These are phyloP conservation scores for Lactarius vividus DNA, from an alignment of 768 basidiomycete species.

Conservation along the genomic window DNA sequence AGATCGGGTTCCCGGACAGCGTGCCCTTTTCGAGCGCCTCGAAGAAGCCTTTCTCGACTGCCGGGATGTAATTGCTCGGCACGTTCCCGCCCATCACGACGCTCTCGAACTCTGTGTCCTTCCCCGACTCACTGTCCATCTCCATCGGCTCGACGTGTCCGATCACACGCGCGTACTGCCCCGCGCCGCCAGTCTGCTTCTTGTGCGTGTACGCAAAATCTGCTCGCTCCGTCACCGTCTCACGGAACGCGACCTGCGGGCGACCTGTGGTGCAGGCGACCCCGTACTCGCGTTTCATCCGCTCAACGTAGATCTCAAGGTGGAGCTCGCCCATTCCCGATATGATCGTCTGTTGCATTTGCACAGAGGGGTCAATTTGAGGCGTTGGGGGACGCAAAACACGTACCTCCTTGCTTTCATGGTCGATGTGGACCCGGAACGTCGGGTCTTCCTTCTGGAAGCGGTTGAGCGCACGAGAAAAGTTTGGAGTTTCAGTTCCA, in stretches of 20 bases:
- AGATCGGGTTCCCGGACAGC: conserved; percentile 83
- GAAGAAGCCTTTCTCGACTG: conserved; percentile 95
- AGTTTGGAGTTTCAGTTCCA: conserved; percentile 92
- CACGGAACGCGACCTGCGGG: conserved; percentile 94
- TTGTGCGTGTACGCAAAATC: conserved; percentile 92
- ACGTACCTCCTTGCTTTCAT: conserved; percentile 86
- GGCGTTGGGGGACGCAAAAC: conserved; percentile 13
- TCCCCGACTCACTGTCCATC: conserved; percentile 68
- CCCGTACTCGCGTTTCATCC: conserved; percentile 97
- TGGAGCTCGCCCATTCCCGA: conserved; percentile 99
- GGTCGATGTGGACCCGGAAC: conserved; percentile 94
- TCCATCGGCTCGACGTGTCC: conserved; percentile 91
- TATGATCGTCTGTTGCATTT: conserved; percentile 79
- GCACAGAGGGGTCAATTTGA: neutral
- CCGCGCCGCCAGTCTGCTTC: conserved; percentile 97
- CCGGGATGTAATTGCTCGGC: conserved; percentile 89
- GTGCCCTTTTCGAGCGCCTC: conserved; percentile 92
- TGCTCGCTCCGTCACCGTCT: conserved; percentile 82
- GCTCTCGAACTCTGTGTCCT: conserved; percentile 82
- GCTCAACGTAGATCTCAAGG: conserved; percentile 97
- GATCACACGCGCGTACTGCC: conserved; percentile 92
- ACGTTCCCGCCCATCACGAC: conserved; percentile 90
- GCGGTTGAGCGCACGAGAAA: conserved; percentile 92
- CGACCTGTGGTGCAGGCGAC: conserved; percentile 92
- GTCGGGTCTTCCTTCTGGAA: conserved; percentile 99